These are phyloP conservation scores for Suhomyces prunicola DNA, from an alignment of 805 yeast genomes.

Conservation along the genomic window DNA sequence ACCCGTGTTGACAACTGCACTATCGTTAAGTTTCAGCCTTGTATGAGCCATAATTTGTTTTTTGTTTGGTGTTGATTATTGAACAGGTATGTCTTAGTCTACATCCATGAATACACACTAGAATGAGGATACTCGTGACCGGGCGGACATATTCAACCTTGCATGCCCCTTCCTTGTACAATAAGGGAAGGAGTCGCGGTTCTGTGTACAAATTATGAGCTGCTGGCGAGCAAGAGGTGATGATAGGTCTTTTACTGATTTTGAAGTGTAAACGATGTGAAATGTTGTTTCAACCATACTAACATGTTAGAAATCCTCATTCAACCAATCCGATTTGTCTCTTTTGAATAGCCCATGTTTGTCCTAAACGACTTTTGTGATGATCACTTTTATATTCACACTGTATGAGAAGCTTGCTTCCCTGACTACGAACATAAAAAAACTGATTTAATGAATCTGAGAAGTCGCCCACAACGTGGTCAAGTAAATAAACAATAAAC, in stretches of 20 bases:
- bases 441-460: constrained; percentile 57
- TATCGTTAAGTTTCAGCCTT: constrained; percentile 63
- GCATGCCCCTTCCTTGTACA: constrained; percentile 41
- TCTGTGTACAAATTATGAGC: constrained; percentile 53
- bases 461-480: constrained; percentile 4
- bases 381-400: constrained; percentile 52
- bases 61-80: not conserved
- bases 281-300: not conserved
- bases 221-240: constrained; percentile 47
- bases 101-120: constrained; percentile 5
- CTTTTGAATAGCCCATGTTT: constrained; percentile 7
- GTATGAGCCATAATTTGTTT: constrained; percentile 42
- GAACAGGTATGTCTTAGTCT: constrained; percentile 14
- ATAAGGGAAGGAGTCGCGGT: constrained; percentile 45
- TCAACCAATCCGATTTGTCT: constrained; percentile 16
- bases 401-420: constrained; percentile 46
- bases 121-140: constrained; percentile 46
- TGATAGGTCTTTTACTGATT: constrained; percentile 48
- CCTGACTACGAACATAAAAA: constrained; percentile 38
- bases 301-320: constrained; percentile 1
- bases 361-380: constrained; percentile 27
- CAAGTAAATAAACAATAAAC: not conserved
- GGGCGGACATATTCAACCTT: constrained; percentile 47
- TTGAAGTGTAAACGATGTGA: not conserved
- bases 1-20: constrained; percentile 50